Base-by-base conservation (phyloP, 2,329 filamentous ascomycete genomes). In the Colletotrichum ledebouriae region DNA sequence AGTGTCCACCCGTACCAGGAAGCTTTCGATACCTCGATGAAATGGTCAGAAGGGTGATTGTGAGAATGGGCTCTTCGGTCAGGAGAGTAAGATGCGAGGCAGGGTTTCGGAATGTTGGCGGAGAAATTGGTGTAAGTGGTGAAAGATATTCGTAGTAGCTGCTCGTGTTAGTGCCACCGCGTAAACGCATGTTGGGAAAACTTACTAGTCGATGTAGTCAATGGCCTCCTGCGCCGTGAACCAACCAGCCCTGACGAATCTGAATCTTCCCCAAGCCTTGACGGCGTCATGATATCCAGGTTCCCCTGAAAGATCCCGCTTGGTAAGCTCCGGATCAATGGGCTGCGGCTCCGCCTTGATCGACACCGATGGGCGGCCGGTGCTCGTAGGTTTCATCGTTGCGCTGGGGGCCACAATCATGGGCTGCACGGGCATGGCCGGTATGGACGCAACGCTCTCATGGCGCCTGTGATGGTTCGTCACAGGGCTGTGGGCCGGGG, bases 191-290 rank as follows among this genome's bases (percentile, higher is more conserved):
- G 6, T 3, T 44, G 22, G 11, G 50, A 44, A 15, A 17, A 41
- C 89, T 75, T 85, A 93, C 90, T 98, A 98, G 77, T 94, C 91
- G 71, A 99, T 93, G 76, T 98, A 98, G 49, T 91, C 90, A 78
- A 98, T 94, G 22, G 94, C 95, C 79, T 99, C 96, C 72, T 92
- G 90, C 0, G 95, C 92, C 0, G 94, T 97, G 78, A 99, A 96
- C 95, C 95, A 98, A 10, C 96, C 96, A 9, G 94, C 94, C 61
- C 94, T 90, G n/a, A 98, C 95, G 76, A 98, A 98, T 49, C 94
- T 90, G 77, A 98, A 94, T 71, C 94, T 86, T 2, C 91, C 89
- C 96, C 96, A 99, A n/a, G 94, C 92, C 74, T 89, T 90, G 68
- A 97, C 81, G 0, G 94, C 94, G 66, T 92, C 88, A 47, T 86